Conservation (phyloP, 208 protist genomes). For the Trypanosoma rangeli region DNA sequence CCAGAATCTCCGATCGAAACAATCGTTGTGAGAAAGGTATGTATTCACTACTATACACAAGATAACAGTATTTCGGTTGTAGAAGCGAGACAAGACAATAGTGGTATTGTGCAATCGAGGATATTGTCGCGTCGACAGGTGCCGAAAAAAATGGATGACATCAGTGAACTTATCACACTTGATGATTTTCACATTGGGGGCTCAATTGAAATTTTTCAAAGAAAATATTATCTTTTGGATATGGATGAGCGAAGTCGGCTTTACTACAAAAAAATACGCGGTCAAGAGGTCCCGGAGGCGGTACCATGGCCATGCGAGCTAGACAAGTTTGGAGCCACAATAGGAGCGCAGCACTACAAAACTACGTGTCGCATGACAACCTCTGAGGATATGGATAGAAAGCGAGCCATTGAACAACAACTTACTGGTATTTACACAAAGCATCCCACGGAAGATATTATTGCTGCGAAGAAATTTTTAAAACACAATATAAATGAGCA, state of each 20-base stretch:
- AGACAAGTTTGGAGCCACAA: conserved; percentile 37
- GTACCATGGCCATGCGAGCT: conserved; percentile 49
- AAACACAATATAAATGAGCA: conserved; percentile 88
- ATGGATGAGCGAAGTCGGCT: conserved; percentile 76
- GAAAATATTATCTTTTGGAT: conserved; percentile 76
- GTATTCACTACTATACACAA: conserved; percentile 72
- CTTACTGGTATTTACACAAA: conserved; percentile 89
- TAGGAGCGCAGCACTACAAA: conserved; percentile 23
- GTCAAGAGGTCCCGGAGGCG: conserved; percentile 38
- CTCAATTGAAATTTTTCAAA: conserved; percentile 68
- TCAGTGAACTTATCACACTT: conserved; percentile 55
- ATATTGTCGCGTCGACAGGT: conserved; percentile 84
- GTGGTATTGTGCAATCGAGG: conserved; percentile 62
- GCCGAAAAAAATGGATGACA: conserved; percentile 39
- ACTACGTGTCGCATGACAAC: conserved; percentile 53
- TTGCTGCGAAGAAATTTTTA: conserved; percentile 82
- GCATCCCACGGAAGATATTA: conserved; percentile 82
- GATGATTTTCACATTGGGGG: conserved; percentile 78
- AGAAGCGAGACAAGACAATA: conserved; percentile 70
- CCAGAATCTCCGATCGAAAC: conserved; percentile 55
- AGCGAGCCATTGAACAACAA: conserved; percentile 81
- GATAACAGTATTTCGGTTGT: conserved; percentile 83
- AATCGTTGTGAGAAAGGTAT: conserved; percentile 67
- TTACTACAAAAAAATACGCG: conserved; percentile 61
- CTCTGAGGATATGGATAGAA: conserved; percentile 87